A percentile compares a stretch with the other conserved stretches of the same genome.
These are phyloP conservation scores for Diaporthe citriasiana DNA, from an alignment of 2,329 filamentous ascomycete genomes.

Conservation along the genomic window DNA sequence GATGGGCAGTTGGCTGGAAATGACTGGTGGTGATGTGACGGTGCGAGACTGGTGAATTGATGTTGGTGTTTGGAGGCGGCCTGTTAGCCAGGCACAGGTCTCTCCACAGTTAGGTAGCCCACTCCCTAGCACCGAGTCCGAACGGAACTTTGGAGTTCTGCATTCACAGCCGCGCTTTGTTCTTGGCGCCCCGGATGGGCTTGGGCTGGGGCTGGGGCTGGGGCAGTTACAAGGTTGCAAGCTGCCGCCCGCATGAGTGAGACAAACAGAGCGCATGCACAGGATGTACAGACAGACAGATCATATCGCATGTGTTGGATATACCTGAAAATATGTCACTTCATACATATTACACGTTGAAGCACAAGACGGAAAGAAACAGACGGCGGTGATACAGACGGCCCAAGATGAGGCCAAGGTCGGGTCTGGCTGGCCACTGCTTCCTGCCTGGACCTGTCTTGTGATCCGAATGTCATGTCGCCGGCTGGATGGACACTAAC, in stretches of 20 bases:
- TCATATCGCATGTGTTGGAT: neutral
- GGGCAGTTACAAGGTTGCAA: neutral
- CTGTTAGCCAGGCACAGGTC: neutral
- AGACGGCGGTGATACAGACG: neutral
- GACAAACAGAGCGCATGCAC: neutral
- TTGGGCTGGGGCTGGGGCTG: neutral
- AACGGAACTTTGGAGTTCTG: neutral
- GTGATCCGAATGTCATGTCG: neutral
- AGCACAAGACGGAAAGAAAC: neutral
- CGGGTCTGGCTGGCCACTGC: neutral
- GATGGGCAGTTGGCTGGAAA: slow-evolving; percentile 6
- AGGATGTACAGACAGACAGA: neutral
- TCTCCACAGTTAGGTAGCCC: slow-evolving; percentile 8
- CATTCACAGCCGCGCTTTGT: slow-evolving; percentile 19
- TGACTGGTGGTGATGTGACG: slow-evolving; percentile 22
- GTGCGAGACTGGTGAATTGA: neutral
- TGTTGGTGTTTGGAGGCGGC: slow-evolving; percentile 24
- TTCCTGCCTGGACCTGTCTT: neutral
- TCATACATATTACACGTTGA: neutral
- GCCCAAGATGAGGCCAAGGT: neutral
- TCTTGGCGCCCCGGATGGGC: slow-evolving; percentile 12
- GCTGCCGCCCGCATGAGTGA: neutral
- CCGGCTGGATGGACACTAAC: neutral
- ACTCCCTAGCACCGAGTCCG: neutral
- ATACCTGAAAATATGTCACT: neutral